These are phyloP conservation scores for Rubroboletus satanas DNA, from an alignment of 768 basidiomycete species.

Conservation along the genomic window DNA sequence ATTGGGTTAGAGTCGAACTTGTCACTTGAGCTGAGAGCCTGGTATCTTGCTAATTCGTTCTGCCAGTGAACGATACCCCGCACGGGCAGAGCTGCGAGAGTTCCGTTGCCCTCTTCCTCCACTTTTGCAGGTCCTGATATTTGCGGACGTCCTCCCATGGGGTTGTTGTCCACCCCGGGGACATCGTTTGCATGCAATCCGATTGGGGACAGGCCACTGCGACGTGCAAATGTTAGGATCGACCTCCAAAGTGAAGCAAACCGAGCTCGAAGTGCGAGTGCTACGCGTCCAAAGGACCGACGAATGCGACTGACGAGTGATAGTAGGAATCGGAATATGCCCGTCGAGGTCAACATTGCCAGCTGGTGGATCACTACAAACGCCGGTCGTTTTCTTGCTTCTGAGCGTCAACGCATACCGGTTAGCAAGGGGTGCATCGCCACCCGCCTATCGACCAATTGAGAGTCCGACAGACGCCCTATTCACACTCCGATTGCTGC, in stretches of 20 bases:
- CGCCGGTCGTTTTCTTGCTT: too few species aligned
- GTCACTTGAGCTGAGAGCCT: neutral
- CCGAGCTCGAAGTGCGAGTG: neutral
- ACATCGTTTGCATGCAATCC: neutral
- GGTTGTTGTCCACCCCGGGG: neutral
- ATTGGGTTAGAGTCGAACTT: neutral
- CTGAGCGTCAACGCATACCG: too few species aligned
- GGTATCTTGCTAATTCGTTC: neutral
- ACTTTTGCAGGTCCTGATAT: too few species aligned
- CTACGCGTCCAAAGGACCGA: neutral
- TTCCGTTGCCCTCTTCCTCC: neutral
- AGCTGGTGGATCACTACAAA: neutral
- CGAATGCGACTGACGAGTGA: neutral
- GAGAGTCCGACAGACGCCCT: too few species aligned
- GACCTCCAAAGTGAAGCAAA: slow-evolving; percentile 1
- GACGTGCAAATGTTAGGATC: neutral
- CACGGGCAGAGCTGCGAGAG: too few species aligned
- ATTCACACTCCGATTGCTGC: too few species aligned
- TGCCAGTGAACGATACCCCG: neutral
- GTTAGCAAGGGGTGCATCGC: too few species aligned
- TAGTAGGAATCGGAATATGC: neutral
- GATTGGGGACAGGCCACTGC: neutral
- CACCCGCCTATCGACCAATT: too few species aligned
- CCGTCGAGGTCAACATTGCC: neutral
- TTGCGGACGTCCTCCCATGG: neutral